Base-by-base conservation (phyloP, 1,139 yeast species). In the Tardiomyces digboiensis region DNA sequence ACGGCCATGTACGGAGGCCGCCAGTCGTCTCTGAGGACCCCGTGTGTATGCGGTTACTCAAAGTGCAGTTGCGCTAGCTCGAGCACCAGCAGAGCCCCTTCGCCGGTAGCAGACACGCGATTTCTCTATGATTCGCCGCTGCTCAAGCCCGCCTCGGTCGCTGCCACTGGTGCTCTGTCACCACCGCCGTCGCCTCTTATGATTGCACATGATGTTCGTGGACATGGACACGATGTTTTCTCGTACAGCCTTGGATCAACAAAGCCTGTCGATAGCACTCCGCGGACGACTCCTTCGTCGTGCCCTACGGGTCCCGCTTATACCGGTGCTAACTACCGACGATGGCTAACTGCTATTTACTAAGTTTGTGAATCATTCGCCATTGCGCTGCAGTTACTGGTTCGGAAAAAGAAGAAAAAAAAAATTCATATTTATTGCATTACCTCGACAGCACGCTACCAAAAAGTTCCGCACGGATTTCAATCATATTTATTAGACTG, bases 61-160 rank as follows among this genome's bases (percentile, higher is more conserved):
- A 26, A 26, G 21, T 42, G 12, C 36, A 18, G 21, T 16, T 14
- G 37, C 45, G 13, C 42, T 42, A 40, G 43, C 41, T 18, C 22
- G 41, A 33, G 36, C 22, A 22, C 21, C 36, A 14, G 39, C 2
- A 18, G 6, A 8, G 19, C 16, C 20, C 10, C 10, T 38, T 38
- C 13, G 29, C n/a, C 38, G 7, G n/a, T n/a, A n/a, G n/a, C n/a
- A n/a, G n/a, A n/a, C n/a, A 16, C 18, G 13, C 44, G 50, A 43
- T 60, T 59, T 41, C 51, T 58, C 36, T 59, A 60, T 48, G 55
- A 54, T 7, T 53, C 59, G 21, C 64, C 64, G 16, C 43, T 56
- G 44, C 54, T 58, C 42, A 47, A 45, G 44, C 54, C 55, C 6
- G 19, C 43, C n/a, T 45, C 39, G 16, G 42, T 29, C n/a, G n/a